phyloP scores from a whole-genome alignment of 2,329 filamentous ascomycete genomes.

The Thielaviopsis musarum region DNA sequence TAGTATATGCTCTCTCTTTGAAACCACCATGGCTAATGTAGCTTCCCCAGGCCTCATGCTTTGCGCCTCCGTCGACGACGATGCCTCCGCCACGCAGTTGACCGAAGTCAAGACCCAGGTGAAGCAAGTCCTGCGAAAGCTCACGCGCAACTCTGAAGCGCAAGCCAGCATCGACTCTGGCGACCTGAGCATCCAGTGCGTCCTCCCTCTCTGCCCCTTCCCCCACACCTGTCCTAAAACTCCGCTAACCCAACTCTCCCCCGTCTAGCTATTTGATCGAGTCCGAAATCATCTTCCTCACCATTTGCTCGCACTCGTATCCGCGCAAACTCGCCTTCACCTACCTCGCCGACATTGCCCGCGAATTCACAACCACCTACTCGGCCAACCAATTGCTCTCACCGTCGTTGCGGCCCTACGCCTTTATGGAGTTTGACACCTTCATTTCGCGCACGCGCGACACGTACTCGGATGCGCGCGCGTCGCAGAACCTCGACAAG shows the following conservation, averaged over 20 bases:
- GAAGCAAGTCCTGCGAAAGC: conserved; percentile 73
- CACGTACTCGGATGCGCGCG: conserved; percentile 83
- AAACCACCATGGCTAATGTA: neutral
- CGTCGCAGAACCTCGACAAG: conserved; percentile 82
- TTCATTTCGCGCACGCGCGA: conserved; percentile 89
- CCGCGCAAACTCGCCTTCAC: conserved; percentile 97
- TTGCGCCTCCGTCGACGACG: conserved; percentile 86
- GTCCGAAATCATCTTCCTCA: conserved; percentile 73
- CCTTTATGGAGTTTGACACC: conserved; percentile 94
- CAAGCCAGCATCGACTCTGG: conserved; percentile 86
- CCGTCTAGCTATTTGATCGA: conserved; percentile 61
- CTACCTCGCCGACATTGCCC: conserved; percentile 81
- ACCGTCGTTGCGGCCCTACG: conserved; percentile 70
- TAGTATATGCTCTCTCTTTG: conserved; percentile 1
- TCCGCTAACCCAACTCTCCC: neutral
- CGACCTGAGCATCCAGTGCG: conserved; percentile 70
- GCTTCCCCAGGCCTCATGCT: conserved; percentile 63
- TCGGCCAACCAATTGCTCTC: conserved; percentile 54
- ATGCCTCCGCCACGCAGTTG: conserved; percentile 61
- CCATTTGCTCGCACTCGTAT: conserved; percentile 85
- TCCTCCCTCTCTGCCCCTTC: conserved; percentile 8
- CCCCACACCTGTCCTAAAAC: no score
- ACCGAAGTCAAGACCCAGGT: conserved; percentile 79
- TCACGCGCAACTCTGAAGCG: conserved; percentile 75
- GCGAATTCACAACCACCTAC: conserved; percentile 84